Conservation (phyloP, 1,139 yeast species). For the Debaryomyces sp. region DNA sequence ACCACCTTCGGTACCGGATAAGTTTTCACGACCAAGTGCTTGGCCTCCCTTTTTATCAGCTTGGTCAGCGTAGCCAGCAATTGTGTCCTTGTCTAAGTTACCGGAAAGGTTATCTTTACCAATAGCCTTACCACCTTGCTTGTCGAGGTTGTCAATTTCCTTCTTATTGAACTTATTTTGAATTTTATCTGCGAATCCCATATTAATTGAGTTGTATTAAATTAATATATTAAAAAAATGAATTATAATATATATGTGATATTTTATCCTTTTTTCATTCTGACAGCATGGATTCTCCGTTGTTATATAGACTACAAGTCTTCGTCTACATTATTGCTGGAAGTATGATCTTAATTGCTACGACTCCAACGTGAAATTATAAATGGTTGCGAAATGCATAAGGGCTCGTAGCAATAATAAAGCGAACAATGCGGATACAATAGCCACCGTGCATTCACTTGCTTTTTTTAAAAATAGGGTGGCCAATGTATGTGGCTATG, state of each 20-base stretch:
- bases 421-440: neutral
- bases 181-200: conserved; percentile 43
- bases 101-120: conserved; percentile 28
- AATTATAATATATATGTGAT: neutral
- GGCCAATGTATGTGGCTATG: neutral
- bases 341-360: conserved; percentile 6
- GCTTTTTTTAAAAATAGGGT: neutral
- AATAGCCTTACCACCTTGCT: conserved; percentile 23
- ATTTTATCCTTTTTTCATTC: neutral
- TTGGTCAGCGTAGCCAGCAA: conserved; percentile 30
- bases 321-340: conserved; percentile 2
- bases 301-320: neutral
- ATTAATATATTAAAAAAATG: neutral
- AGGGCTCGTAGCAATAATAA: conserved; percentile 5
- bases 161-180: conserved; percentile 31
- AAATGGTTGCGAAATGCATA: conserved; percentile 5
- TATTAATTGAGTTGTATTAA: conserved; percentile 13
- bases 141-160: conserved; percentile 20
- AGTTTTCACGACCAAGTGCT: conserved; percentile 29
- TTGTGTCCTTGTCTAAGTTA: conserved; percentile 32
- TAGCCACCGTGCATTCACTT: conserved; percentile 6
- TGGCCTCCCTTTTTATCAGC: conserved; percentile 33
- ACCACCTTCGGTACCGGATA: conserved; percentile 34
- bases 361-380: conserved; percentile 5
- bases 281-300: neutral